Base-by-base conservation (phyloP, 306 rosid species). In the Abrus pulchellus region DNA sequence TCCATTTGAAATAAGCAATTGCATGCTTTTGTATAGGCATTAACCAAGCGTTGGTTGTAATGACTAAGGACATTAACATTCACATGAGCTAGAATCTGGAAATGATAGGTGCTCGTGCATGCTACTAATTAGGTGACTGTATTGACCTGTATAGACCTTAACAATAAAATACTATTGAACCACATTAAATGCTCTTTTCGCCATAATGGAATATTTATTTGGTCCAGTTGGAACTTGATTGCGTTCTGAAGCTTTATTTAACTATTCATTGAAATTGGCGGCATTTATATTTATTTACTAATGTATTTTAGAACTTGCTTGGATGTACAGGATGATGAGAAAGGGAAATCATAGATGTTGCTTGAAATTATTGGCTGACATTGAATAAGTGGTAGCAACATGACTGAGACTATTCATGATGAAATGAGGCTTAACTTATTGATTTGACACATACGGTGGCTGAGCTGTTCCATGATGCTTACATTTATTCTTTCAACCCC, bases 271-370 rank as follows among this genome's bases (percentile, higher is more conserved):
- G 68, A 68, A 49, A 28, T 72, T 41, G 45, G 69, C 10, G 6
- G 30, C 73, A 38, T 79, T 53, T 68, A 30, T 7, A 20, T 13
- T 36, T 20, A 20, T 20, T 13, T 14, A 29, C 64, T 57, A 20
- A 32, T 64, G 63, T 43, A 72, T 44, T 68, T 65, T 27, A 14
- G 61, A 75, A 57, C 74, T 68, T 80, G 48, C 12, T 75, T 82
- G 83, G 9, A 74, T 82, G 80, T 64, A 9, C 85, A 90, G 92
- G 91, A 90, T 74, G 92, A 88, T 69, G 87, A 88, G 80, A 77
- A 81, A 74, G 82, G 66, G 44, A 84, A 87, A 53, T 53, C 72
- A 47, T 80, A 83, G 75, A 76, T 44, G 72, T 55, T 74, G 82
- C 54, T 73, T 61, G 81, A 57, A 64, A 64, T 27, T 75, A 66